Conservation (phyloP, 306 rosid genomes). For the Morella rubra region DNA sequence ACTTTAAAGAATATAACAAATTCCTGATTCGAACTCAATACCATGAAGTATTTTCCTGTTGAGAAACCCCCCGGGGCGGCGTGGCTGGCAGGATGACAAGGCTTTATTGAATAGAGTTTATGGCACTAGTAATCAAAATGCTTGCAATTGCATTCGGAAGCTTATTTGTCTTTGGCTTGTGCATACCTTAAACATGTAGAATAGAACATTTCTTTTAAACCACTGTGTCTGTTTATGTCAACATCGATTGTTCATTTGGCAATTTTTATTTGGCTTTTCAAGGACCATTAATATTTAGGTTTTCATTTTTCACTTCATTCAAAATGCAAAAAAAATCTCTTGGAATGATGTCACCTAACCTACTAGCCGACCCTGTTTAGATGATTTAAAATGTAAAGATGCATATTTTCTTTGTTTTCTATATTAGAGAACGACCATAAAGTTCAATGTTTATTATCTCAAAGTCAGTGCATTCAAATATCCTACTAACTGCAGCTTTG, state of each 20-base stretch:
- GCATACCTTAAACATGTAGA: not conserved
- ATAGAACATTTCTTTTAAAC: not conserved
- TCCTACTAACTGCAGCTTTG: slow-evolving; percentile 35
- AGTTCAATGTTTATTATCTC: not conserved
- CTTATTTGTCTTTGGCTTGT: not conserved
- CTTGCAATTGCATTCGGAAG: not conserved
- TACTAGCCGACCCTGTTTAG: not conserved
- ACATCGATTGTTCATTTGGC: not conserved
- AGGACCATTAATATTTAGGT: not conserved
- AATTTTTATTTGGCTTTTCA: not conserved
- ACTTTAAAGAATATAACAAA: not conserved
- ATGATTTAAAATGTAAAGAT: not conserved
- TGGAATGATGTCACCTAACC: not conserved
- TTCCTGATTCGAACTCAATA: slow-evolving; percentile 16
- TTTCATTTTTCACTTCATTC: not conserved
- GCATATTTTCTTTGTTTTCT: slow-evolving; percentile 4
- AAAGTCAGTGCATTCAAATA: not conserved
- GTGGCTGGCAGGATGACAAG: slow-evolving; percentile 1
- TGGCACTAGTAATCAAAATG: slow-evolving; percentile 10
- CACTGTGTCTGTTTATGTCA: not conserved
- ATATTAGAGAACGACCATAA: not conserved
- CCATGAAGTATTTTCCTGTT: slow-evolving; percentile 13
- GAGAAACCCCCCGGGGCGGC: not conserved
- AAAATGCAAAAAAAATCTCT: not conserved
- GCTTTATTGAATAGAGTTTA: slow-evolving; percentile 20